Base-by-base conservation (phyloP, 2,329 filamentous ascomycete genomes). In the Phialophora verrucosa region DNA sequence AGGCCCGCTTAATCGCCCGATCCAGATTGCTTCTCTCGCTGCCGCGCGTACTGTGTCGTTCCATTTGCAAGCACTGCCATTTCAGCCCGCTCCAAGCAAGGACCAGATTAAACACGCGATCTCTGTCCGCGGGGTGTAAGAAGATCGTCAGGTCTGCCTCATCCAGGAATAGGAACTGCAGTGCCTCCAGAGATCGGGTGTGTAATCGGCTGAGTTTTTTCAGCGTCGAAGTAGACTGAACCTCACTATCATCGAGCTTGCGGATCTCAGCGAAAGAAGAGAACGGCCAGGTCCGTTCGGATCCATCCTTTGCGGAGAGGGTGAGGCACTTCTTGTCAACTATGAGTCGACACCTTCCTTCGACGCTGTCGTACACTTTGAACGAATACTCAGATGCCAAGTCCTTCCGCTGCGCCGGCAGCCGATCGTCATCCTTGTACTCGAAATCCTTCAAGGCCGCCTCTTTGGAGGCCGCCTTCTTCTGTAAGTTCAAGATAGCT, bases 41-140 rank as follows among this genome's bases (percentile, higher is more conserved):
- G 23, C 49, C 54, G 38, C 17, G 5, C n/a, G 17, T 60, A 25
- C 59, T 64, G 27, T 66, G 67, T 57, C 69, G 50, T 50, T 72
- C 66, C 63, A 70, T 65, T 20, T 62, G 63, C 51, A 72, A 51
- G 31, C 67, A 65, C 53, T 71, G 70, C 73, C 73, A 74, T 27
- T 61, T 63, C 58, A 66, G 50, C 23, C 67, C 71, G 54, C 69
- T 73, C 72, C 70, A 72, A 3, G 71, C 73, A 20, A 74, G 57
- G 20, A 74, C 65, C 7, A 74, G 53, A 32, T 73, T 72, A 53
- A 74, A 74, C 27, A 71, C 66, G 56, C 73, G 68, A 54, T 74
- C 72, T 7, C 73, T 69, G 56, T 73, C 68, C 4, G 64, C 68
- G 2, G 59, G 58, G 32, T 62, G 59, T 8, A 70, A 54, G 3